phyloP scores from a whole-genome alignment of 2,329 filamentous ascomycete species.

The Apiospora hydei region DNA sequence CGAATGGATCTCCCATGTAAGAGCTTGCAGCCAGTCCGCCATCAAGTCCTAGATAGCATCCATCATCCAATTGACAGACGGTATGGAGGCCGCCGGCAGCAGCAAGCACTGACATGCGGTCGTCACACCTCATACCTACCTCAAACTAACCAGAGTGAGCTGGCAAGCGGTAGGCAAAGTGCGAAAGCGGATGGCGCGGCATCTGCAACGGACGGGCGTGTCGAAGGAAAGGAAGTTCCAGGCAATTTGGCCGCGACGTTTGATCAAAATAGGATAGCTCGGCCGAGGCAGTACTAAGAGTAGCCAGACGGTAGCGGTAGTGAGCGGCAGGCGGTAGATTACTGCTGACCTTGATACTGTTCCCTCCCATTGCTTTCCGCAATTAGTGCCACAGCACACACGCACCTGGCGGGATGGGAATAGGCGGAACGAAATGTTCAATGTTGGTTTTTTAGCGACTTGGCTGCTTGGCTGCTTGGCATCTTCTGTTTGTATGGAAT shows the following conservation, averaged over 20 bases:
- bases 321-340: background rate
- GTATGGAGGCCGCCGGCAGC: background rate
- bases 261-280: conserved; percentile 14
- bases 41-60: background rate
- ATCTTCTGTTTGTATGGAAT: background rate
- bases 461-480: background rate
- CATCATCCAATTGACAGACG: background rate
- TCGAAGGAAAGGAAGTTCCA: background rate
- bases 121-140: background rate
- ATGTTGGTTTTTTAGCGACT: background rate
- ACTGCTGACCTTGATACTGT: background rate
- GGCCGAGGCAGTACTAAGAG: background rate
- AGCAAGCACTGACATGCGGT: background rate
- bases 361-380: background rate
- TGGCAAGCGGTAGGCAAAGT: background rate
- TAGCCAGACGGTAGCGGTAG: background rate
- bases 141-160: background rate
- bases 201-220: background rate
- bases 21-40: background rate
- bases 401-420: background rate
- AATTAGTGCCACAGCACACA: background rate
- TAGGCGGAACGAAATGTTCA: background rate
- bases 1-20: background rate
- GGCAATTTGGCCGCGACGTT: conserved; percentile 2
- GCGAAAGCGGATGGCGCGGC: background rate